Base-by-base conservation (phyloP, 805 yeast species). In the Priceomyces melissophilus region DNA sequence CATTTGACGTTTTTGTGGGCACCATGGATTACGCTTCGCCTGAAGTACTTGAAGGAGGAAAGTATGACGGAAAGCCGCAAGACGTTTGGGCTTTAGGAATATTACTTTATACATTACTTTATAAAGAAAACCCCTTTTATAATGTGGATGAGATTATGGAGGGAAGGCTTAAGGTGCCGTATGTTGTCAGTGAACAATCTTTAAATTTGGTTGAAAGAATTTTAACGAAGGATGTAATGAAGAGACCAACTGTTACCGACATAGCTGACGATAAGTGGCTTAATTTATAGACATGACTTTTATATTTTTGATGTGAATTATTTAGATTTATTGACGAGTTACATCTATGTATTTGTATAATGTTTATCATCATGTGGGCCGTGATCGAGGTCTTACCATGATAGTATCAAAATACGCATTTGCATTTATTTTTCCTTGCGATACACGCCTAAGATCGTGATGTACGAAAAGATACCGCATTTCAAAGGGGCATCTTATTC, bases 11-110 rank as follows among this genome's bases (percentile, higher is more conserved):
- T 4, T 91, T 93, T 64, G 98, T 93, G 2, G 99, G 99, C 2
- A 93, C 99, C 0, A 82, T 93, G 33, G 97, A 93, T 61, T 93
- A 91, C 61, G 98, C 98, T 1, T 95, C 98, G 0, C 99, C 99
- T 0, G 99, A 93, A 61, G 96, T 93, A 0, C 69, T 93, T 28
- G 75, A 82, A 38, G 99, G 98, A 2, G 82, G 81, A 45, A 84
- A 90, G 15, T 93, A 91, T 55, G 88, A 81, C 38, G 99, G 99
- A 15, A 84, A 79, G 58, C 91, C 96, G 3, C 99, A 93, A 61
- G 99, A 93, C 63, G 83, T 90, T 2, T 93, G 99, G 99, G 96
- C 98, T 0, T 71, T 91, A 57, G 99, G 99, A 2, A 86, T 93
- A 15, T 67, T 93, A 42, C 67, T 93, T 15, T 93, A 90, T 64